A percentile compares a stretch with the other conserved stretches of the same genome.
Conservation (phyloP, 768 basidiomycete genomes). For the Amylocystis lapponica region DNA sequence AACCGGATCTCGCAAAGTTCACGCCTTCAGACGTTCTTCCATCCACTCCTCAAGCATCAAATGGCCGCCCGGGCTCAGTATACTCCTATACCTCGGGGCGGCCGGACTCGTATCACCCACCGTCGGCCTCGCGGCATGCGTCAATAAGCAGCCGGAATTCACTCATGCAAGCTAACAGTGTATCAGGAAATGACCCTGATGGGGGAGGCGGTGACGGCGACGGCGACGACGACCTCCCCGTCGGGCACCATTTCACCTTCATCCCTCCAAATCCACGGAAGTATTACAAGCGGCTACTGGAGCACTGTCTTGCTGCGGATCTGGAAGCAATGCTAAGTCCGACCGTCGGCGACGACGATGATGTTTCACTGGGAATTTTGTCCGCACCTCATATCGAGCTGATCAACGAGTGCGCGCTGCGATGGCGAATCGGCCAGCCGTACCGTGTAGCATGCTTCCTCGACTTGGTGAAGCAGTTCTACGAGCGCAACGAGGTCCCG, state of each 20-base stretch:
- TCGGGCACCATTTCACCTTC: constrained; percentile 78
- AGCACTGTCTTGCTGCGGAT: constrained; percentile 78
- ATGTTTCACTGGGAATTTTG: constrained; percentile 90
- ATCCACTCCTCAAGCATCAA: constrained; percentile 19
- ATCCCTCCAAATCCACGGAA: constrained; percentile 86
- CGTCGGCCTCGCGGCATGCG: constrained; percentile 37
- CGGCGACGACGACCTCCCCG: constrained; percentile 64
- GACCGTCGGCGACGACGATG: constrained; percentile 90
- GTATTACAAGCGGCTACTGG: constrained; percentile 80
- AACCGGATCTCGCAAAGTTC: constrained; percentile 82
- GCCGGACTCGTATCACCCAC: constrained; percentile 19
- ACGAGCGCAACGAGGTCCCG: constrained; percentile 86
- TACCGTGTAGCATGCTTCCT: constrained; percentile 79
- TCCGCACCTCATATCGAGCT: constrained; percentile 74
- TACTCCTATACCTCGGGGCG: constrained; percentile 34
- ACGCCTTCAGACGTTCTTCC: constrained; percentile 58
- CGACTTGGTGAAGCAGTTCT: constrained; percentile 80
- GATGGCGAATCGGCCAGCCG: constrained; percentile 84
- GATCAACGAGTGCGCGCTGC: constrained; percentile 79
- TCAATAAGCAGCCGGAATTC: constrained; percentile 71
- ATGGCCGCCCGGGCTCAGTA: constrained; percentile 49
- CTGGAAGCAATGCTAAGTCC: constrained; percentile 86
- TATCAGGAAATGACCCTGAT: constrained; percentile 29
- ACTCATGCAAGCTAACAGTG: constrained; percentile 24
- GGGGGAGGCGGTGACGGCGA: constrained; percentile 36